Evolutionary conservation across 2,329 filamentous ascomycete genomes (phyloP).

Genomic region (Penicillium capsulatum): DNA sequence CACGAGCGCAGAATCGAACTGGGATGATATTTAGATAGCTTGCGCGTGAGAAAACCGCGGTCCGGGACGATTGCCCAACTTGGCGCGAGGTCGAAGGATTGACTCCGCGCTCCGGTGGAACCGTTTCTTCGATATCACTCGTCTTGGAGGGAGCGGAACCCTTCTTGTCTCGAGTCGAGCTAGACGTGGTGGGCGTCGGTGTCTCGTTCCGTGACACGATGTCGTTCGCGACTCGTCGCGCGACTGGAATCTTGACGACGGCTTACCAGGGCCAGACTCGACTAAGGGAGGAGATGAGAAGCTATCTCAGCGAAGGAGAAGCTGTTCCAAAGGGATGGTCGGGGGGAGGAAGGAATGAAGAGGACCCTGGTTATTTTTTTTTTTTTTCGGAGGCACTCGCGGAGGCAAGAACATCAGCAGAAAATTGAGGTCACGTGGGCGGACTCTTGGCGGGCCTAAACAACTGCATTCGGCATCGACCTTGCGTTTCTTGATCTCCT

Average conservation of each 20-base stretch:
- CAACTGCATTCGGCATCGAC: too few relatives aligned
- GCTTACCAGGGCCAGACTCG: conserved; percentile 4
- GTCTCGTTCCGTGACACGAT: conserved; percentile 18
- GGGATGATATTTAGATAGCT: conserved; percentile 3
- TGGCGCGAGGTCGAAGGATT: background rate
- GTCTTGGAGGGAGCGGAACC: conserved; percentile 3
- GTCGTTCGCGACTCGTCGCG: conserved; percentile 19
- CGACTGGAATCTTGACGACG: conserved; percentile 1
- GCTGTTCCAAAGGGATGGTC: background rate
- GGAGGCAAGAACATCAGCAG: conserved; percentile 9
- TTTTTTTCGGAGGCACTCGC: conserved; percentile 5
- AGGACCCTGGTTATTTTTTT: conserved; percentile 8
- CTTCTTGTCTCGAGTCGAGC: conserved; percentile 9
- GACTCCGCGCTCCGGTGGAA: too few relatives aligned
- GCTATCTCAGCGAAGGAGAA: conserved; percentile 2
- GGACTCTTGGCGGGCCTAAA: conserved; percentile 6
- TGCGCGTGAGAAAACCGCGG: conserved; percentile 3
- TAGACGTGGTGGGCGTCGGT: conserved; percentile 4
- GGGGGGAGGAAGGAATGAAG: conserved; percentile 1
- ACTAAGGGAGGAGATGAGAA: background rate
- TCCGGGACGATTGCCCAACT: conserved; percentile 3
- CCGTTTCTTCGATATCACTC: too few relatives aligned
- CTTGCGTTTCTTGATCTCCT: too few relatives aligned
- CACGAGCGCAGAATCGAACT: conserved; percentile 1
- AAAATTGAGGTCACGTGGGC: conserved; percentile 14